A percentile compares a stretch with the other conserved stretches of the same genome.
Conservation (phyloP, 495 filamentous ascomycete genomes). For the Parachaetomium inaequale region DNA sequence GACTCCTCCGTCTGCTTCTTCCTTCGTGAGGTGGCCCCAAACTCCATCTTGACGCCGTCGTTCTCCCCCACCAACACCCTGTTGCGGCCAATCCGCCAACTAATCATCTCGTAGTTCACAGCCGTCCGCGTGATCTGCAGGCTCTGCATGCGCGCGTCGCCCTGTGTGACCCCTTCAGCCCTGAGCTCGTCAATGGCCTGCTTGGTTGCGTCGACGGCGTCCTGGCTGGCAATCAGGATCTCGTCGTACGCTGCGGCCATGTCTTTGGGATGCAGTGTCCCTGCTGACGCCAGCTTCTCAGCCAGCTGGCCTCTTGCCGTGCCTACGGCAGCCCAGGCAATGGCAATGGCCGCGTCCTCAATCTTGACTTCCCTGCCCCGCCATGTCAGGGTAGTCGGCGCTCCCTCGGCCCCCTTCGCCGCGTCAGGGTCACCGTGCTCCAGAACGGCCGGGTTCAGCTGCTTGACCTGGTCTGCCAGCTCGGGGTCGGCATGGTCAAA, state of each 20-base stretch:
- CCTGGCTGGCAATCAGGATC: constrained; percentile 84
- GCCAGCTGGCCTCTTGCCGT: constrained; percentile 52
- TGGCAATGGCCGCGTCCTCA: constrained; percentile 87
- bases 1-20: constrained; percentile 44
- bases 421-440: constrained; percentile 59
- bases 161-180: constrained; percentile 75
- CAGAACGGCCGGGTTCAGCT: constrained; percentile 67
- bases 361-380: constrained; percentile 81
- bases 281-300: constrained; percentile 59
- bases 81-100: constrained; percentile 93
- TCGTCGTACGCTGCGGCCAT: constrained; percentile 83
- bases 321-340: constrained; percentile 57
- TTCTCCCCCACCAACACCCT: constrained; percentile 75
- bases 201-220: constrained; percentile 89
- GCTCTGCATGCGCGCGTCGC: constrained; percentile 85
- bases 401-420: constrained; percentile 53
- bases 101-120: constrained; percentile 87
- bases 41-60: constrained; percentile 65
- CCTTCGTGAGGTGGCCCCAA: constrained; percentile 38
- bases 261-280: constrained; percentile 53
- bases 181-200: constrained; percentile 86
- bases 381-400: constrained; percentile 81
- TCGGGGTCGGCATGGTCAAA: constrained; percentile 62
- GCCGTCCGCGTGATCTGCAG: constrained; percentile 89
- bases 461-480: constrained; percentile 63